Conservation (phyloP, 345 rosid genomes). For the Pugionium cornutum region DNA sequence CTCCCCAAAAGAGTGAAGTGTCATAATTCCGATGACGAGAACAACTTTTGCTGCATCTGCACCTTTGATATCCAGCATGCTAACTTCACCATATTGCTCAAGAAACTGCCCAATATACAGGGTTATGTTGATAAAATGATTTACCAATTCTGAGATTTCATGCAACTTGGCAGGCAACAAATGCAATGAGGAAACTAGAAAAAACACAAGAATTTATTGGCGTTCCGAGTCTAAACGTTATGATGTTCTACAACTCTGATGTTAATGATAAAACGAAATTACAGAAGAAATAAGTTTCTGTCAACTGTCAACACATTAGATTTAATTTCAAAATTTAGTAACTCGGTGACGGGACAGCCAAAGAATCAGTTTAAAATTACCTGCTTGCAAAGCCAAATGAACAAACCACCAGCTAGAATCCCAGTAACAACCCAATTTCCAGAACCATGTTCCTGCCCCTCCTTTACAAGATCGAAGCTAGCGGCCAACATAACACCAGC, state of each 20-base stretch:
- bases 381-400: constrained; percentile 94
- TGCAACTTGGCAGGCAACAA: constrained; percentile 12
- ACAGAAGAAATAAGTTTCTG: constrained; percentile 1
- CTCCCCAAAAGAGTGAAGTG: constrained; percentile 99
- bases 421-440: constrained; percentile 90
- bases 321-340: constrained; percentile 3
- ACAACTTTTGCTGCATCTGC: constrained; percentile 96
- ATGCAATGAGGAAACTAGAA: constrained; percentile 4
- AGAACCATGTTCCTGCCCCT: constrained; percentile 87
- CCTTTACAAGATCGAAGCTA: constrained; percentile 96
- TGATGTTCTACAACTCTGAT: not conserved
- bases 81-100: constrained; percentile 95
- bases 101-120: constrained; percentile 59
- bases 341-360: not conserved
- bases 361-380: constrained; percentile 41
- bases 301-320: constrained; percentile 8
- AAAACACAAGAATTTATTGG: not conserved
- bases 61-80: constrained; percentile 97
- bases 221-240: not conserved
- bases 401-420: constrained; percentile 82
- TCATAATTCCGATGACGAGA: constrained; percentile 96
- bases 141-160: constrained; percentile 3
- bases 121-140: not conserved
- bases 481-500: constrained; percentile 99
- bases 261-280: constrained; percentile 5